Percentiles rank a stretch among this genome's conserved stretches.
Conservation (phyloP, 306 rosid genomes). For the Pterocarpus macrocarpus region DNA sequence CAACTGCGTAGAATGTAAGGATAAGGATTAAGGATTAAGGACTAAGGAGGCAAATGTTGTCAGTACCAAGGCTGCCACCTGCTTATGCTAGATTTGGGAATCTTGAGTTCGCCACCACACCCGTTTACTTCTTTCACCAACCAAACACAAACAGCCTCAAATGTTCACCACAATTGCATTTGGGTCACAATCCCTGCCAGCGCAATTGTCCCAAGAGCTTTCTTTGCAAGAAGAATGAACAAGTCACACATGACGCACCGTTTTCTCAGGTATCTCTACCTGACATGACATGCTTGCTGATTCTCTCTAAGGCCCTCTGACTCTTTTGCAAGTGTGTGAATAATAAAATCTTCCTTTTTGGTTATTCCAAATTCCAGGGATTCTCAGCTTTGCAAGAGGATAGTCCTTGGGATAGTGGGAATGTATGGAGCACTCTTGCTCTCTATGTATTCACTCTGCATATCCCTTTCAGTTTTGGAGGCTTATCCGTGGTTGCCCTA, state of each 20-base stretch:
- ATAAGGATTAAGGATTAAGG: conserved; percentile 13
- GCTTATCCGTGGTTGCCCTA: conserved; percentile 70
- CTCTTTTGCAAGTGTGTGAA: neutral
- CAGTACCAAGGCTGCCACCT: conserved; percentile 41
- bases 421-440: conserved; percentile 71
- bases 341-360: conserved; percentile 1
- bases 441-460: conserved; percentile 78
- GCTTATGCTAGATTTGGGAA: conserved; percentile 7
- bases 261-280: conserved; percentile 50
- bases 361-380: conserved; percentile 55
- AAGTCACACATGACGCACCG: conserved; percentile 44
- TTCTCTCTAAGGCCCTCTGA: neutral
- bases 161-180: conserved; percentile 31
- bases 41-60: conserved; percentile 51
- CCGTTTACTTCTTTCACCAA: conserved; percentile 38
- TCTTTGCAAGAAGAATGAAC: conserved; percentile 51
- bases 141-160: neutral
- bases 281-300: no score
- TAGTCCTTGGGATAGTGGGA: conserved; percentile 70
- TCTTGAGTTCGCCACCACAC: conserved; percentile 6
- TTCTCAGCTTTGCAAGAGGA: conserved; percentile 65
- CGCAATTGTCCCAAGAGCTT: conserved; percentile 53
- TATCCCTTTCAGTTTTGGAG: conserved; percentile 90
- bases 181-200: conserved; percentile 37
- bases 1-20: neutral